Conservation (phyloP, 2,329 filamentous ascomycete genomes). For the Colletotrichum shisoi region DNA sequence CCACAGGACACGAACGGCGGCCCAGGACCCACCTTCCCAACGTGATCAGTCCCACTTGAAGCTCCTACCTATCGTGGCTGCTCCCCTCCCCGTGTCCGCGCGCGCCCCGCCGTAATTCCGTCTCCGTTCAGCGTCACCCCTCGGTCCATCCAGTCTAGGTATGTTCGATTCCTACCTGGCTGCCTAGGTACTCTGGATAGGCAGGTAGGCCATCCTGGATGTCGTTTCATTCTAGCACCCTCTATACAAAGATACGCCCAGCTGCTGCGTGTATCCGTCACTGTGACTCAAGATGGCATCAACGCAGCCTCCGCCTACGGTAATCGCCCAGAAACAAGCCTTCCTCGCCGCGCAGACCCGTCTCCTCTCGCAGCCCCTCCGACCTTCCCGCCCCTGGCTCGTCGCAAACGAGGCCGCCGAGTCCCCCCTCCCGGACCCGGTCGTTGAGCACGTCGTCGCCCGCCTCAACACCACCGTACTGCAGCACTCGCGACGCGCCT, state of each 20-base stretch:
- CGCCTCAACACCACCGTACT: constrained; percentile 68
- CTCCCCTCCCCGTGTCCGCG: constrained; percentile 2
- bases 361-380: constrained; percentile 66
- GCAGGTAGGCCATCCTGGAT: too few relatives aligned
- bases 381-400: constrained; percentile 64
- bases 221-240: too few relatives aligned
- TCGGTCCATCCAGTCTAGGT: neutral
- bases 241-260: neutral
- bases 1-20: too few relatives aligned
- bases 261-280: neutral
- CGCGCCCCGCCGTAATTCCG: constrained; percentile 12
- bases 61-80: neutral
- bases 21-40: neutral
- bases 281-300: constrained; percentile 19
- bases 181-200: neutral
- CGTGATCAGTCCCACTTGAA: neutral
- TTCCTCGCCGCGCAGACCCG: constrained; percentile 71
- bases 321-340: constrained; percentile 68
- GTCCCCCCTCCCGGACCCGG: constrained; percentile 55
- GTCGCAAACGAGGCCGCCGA: constrained; percentile 55
- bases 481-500: constrained; percentile 71
- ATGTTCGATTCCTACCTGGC: neutral
- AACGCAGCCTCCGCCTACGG: constrained; percentile 56
- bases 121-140: neutral
- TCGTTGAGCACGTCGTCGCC: constrained; percentile 65